Evolutionary conservation across 1,284 basidiomycete species (phyloP).

Genomic region (Tylopilus orsonianus): DNA sequence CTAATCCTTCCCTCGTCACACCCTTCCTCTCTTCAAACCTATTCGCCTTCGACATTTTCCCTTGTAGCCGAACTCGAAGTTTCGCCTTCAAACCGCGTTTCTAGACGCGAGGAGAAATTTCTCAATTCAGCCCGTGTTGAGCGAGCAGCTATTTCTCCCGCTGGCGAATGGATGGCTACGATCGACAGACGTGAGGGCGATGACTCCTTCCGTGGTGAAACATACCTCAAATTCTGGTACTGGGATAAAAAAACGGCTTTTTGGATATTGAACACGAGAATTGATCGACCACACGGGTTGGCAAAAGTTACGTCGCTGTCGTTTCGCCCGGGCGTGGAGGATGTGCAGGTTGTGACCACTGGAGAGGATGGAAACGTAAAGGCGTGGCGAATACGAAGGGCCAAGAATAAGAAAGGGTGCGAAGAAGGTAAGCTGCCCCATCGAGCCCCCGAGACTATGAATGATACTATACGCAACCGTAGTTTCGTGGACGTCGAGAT

Average conservation of each 20-base stretch:
- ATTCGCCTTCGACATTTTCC: conserved; percentile 71
- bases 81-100: conserved; percentile 90
- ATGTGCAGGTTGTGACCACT: conserved; percentile 55
- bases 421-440: conserved; percentile 45
- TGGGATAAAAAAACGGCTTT: conserved; percentile 64
- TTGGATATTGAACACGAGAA: conserved; percentile 85
- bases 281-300: conserved; percentile 85
- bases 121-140: conserved; percentile 82
- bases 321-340: conserved; percentile 57
- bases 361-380: conserved; percentile 72
- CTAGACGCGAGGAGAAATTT: conserved; percentile 77
- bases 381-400: conserved; percentile 62
- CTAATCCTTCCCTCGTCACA: conserved; percentile 91
- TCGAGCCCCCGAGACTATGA: background rate
- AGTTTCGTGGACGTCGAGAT: conserved; percentile 81
- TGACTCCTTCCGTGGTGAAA: conserved; percentile 61
- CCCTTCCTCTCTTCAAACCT: conserved; percentile 91
- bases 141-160: conserved; percentile 62
- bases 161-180: conserved; percentile 92
- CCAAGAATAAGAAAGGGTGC: conserved; percentile 43
- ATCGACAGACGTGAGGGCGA: conserved; percentile 77
- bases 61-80: conserved; percentile 90
- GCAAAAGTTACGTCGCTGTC: conserved; percentile 63
- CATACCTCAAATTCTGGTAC: conserved; percentile 89
- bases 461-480: conserved; percentile 6